Percentiles rank a stretch among this genome's conserved stretches.
phyloP scores from a whole-genome alignment of 176 grass and related monocot species.

The Typha latifolia region DNA sequence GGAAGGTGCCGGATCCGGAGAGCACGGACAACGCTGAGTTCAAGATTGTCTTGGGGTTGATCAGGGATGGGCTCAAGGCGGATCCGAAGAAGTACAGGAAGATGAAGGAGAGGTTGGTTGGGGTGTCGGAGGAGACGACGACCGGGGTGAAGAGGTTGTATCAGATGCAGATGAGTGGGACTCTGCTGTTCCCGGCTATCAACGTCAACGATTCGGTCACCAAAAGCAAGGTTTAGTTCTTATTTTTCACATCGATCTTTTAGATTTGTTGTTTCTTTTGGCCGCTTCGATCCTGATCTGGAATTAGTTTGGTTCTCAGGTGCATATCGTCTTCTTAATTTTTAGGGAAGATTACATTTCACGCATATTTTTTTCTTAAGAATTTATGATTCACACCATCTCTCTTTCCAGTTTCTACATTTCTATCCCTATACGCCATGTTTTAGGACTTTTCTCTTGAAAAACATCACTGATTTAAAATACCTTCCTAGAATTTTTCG shows the following conservation, averaged over 20 bases:
- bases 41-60: constrained; percentile 83
- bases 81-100: constrained; percentile 75
- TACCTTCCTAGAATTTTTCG: too few relatives aligned
- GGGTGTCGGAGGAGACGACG: constrained; percentile 93
- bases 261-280: constrained; percentile 2
- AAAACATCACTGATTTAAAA: too few relatives aligned
- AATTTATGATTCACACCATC: too few relatives aligned
- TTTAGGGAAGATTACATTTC: too few relatives aligned
- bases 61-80: constrained; percentile 65
- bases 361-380: too few relatives aligned
- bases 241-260: constrained; percentile 2
- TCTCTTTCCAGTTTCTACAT: too few relatives aligned
- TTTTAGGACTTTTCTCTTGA: too few relatives aligned
- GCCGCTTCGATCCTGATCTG: constrained; percentile 18
- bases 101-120: constrained; percentile 96
- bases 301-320: not conserved
- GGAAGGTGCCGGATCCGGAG: constrained; percentile 60
- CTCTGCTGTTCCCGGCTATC: constrained; percentile 83
- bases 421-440: too few relatives aligned
- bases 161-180: constrained; percentile 71
- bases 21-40: constrained; percentile 94
- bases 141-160: constrained; percentile 84
- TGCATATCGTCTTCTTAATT: too few relatives aligned
- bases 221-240: constrained; percentile 78
- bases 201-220: constrained; percentile 96